Evolutionary conservation across 2,329 filamentous ascomycete species (phyloP), one percentile per base, ranked within the genome.

Genomic region (Aspergillus japonicus): DNA sequence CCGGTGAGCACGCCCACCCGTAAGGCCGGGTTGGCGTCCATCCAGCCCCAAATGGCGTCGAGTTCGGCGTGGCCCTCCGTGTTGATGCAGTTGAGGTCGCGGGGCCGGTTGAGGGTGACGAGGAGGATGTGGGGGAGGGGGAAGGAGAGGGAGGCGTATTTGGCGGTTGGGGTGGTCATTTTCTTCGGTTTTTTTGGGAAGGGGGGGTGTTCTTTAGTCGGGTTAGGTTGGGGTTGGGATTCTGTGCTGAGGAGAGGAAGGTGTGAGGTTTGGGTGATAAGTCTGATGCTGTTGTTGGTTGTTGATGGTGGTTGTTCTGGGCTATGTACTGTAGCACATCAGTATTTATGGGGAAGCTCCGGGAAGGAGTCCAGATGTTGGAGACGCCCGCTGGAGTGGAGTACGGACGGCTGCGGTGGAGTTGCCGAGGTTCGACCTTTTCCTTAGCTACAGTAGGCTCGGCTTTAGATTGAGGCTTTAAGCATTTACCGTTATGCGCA

Each of bases 81-180:
- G 58, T 75, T 76, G 66, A 81, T 80, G 65, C 77, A 78, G 68
- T 81, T 81, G 58, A 80, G 73, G 14, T 74, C 69, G 49, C 72
- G 69, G 10, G 75, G 74, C 11, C 79, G 75, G 62, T 77, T 77
- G 60, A 81, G 74, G 50, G 80, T 78, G 60, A 83, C 75, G 58
- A 83, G 74, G 60, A 82, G 71, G 72, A 82, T 70, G 64, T 77
- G 71, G 47, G 76, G 69, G 60, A 74, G 64, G 65, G 82, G 82
- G 73, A 80, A 78, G 54, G 71, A 67, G 62, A 80, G 69, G 51
- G 67, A 64, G 54, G 70, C 69, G 63, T 72, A 63, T 62, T 73
- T 63, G 2, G 71, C 69, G 33, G 62, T 59, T 47, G 77, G 73
- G 12, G 71, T 74, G 47, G 68, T 66, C 53, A 58, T 72, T 59